phyloP scores from a whole-genome alignment of 805 yeast species.

The Teunomyces atbi region DNA sequence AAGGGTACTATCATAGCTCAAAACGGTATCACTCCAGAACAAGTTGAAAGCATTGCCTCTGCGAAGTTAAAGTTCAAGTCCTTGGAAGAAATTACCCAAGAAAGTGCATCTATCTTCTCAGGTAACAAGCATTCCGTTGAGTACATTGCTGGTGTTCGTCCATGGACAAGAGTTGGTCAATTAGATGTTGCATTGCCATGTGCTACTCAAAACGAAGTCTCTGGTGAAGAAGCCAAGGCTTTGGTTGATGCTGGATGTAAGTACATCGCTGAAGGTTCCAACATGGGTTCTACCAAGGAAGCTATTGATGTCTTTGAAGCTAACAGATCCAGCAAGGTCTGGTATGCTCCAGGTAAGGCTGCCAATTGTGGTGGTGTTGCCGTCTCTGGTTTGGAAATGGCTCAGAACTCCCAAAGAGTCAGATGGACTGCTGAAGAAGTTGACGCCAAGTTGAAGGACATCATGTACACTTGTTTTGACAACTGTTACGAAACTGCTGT shows the following conservation, averaged over 20 bases:
- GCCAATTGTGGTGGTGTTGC: constrained; percentile 99
- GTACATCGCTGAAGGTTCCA: constrained; percentile 97
- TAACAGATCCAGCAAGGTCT: constrained; percentile 64
- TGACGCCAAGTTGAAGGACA: constrained; percentile 83
- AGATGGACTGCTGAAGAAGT: constrained; percentile 92
- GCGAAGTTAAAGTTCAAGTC: constrained; percentile 80
- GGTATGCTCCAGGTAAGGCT: constrained; percentile 99
- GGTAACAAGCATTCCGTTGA: constrained; percentile 50
- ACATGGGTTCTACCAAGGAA: constrained; percentile 98
- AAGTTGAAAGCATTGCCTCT: constrained; percentile 67
- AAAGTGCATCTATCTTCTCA: constrained; percentile 55
- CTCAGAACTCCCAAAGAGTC: constrained; percentile 95
- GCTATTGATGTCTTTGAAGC: constrained; percentile 95
- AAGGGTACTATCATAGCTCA: constrained; percentile 82
- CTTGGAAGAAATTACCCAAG: constrained; percentile 62
- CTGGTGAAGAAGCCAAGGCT: constrained; percentile 95
- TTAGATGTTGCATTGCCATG: constrained; percentile 96
- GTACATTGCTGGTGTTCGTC: constrained; percentile 91
- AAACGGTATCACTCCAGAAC: constrained; percentile 80
- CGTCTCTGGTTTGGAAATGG: constrained; percentile 98
- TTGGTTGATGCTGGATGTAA: constrained; percentile 88
- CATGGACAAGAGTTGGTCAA: constrained; percentile 90
- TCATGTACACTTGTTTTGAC: constrained; percentile 91
- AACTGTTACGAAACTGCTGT: constrained; percentile 88
- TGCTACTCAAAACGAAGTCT: constrained; percentile 98